Percentiles rank a stretch among this genome's conserved stretches.
Conservation (phyloP, 306 rosid genomes). For the Cucurbita ficifolia region DNA sequence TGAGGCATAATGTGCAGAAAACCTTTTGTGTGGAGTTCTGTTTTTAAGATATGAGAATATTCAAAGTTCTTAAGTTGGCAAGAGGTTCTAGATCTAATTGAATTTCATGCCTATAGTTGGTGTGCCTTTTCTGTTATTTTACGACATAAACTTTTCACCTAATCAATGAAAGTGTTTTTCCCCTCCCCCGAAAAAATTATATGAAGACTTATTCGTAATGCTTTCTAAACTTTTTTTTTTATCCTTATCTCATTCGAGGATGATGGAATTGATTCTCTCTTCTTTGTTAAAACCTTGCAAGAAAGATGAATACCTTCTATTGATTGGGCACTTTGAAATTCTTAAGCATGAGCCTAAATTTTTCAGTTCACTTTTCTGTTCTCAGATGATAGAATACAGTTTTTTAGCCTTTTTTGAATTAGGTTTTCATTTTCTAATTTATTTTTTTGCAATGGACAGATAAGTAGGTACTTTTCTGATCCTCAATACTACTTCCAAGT, state of each 20-base stretch:
- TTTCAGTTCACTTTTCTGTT: background rate
- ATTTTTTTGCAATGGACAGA: constrained; percentile 30
- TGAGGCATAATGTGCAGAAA: no score
- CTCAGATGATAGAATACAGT: background rate
- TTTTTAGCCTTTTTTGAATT: background rate
- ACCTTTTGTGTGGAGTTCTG: no score
- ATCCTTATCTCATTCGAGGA: background rate
- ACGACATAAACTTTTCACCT: no score
- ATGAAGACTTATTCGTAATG: background rate
- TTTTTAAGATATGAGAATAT: no score
- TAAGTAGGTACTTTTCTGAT: constrained; percentile 81
- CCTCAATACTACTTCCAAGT: constrained; percentile 98
- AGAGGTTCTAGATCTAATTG: no score
- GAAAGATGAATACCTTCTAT: background rate
- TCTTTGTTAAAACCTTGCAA: background rate
- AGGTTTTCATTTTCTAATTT: background rate
- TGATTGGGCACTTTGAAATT: background rate
- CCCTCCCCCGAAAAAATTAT: no score
- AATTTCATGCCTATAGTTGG: no score
- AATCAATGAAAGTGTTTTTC: no score
- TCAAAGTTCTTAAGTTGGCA: no score
- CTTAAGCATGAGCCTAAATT: background rate
- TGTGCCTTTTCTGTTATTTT: no score
- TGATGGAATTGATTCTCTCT: background rate
- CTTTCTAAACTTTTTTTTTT: background rate